Base-by-base conservation (phyloP, 2,329 filamentous ascomycete species). In the Ampelomyces quisqualis region DNA sequence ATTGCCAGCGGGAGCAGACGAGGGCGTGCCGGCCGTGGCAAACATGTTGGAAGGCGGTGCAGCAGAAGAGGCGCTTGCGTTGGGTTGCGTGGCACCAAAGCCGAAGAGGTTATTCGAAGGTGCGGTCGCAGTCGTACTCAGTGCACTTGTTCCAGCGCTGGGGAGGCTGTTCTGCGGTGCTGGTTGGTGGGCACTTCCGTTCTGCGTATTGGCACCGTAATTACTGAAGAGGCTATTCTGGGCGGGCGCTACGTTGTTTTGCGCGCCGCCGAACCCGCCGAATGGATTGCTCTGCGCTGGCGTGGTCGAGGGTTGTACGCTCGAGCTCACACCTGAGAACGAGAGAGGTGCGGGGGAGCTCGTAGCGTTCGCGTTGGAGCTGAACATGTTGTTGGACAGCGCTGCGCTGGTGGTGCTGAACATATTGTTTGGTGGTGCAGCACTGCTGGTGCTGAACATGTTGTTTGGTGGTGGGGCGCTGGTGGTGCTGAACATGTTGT, bases 191-290 rank as follows among this genome's bases (percentile, higher is more conserved):
- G 43, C 24, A 28, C 24, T 37, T 21, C 49, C 41, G 14, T 51
- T 49, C 26, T 53, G 47, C 13, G 43, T 23, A 19, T 48, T 47
- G 15, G 50, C 37, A 15, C 54, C 56, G 37, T 52, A 59, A n/a
- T 45, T 49, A 33, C 40, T 40, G 31, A 55, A 55, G 10, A 40
- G 18, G 14, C 38, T 49, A 29, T 45, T 39, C n/a, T 46, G 34
- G 11, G 44, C 39, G 7, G 53, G 45, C 7, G 48, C 33, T 15
- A 51, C 35, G 14, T 35, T 47, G 13, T 49, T 32, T n/a, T n/a
- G n/a, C n/a, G n/a, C n/a, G n/a, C n/a, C n/a, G 20, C 51, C 47
- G n/a, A 55, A 51, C 8, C 41, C 45, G 7, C 41, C 45, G 20
- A 58, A 58, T 9, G 47, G 33, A 24, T 22, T 44, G 22, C 33